phyloP scores from a whole-genome alignment of 306 rosid species.

The Acacia melanoxylon region DNA sequence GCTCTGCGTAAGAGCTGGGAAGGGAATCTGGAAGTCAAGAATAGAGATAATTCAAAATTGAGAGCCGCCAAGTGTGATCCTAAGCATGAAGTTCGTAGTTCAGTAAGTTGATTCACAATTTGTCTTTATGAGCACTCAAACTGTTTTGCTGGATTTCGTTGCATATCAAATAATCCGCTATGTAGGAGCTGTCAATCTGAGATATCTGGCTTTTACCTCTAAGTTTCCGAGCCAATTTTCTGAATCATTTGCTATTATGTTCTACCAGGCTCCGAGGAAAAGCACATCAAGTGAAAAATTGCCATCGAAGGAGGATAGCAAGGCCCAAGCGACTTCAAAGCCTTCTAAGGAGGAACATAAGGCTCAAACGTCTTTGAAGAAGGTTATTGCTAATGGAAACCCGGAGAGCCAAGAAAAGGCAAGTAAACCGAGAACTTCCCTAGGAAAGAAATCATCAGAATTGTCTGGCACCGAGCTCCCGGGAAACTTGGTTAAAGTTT shows the following conservation, averaged over 20 bases:
- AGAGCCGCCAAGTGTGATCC: slow-evolving; percentile 62
- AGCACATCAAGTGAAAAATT: slow-evolving; percentile 76
- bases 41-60: slow-evolving; percentile 59
- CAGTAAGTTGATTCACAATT: slow-evolving; percentile 60
- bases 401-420: slow-evolving; percentile 57
- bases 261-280: slow-evolving; percentile 76
- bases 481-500: slow-evolving; percentile 74
- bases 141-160: slow-evolving; percentile 3
- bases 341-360: slow-evolving; percentile 65
- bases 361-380: slow-evolving; percentile 56
- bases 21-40: slow-evolving; percentile 82
- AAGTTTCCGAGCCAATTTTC: slow-evolving; percentile 28
- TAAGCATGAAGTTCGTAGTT: slow-evolving; percentile 57
- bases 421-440: slow-evolving; percentile 51
- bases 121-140: slow-evolving; percentile 5
- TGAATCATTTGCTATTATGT: slow-evolving; percentile 25
- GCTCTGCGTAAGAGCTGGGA: slow-evolving; percentile 98
- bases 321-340: slow-evolving; percentile 47
- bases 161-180: slow-evolving; percentile 18
- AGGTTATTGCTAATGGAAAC: slow-evolving; percentile 55
- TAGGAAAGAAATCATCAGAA: slow-evolving; percentile 72
- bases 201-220: slow-evolving; percentile 16
- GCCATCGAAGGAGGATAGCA: slow-evolving; percentile 64
- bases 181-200: background rate
- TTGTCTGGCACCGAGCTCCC: slow-evolving; percentile 55